Base-by-base conservation (phyloP, 345 rosid genomes). In the Anacardium occidentale region DNA sequence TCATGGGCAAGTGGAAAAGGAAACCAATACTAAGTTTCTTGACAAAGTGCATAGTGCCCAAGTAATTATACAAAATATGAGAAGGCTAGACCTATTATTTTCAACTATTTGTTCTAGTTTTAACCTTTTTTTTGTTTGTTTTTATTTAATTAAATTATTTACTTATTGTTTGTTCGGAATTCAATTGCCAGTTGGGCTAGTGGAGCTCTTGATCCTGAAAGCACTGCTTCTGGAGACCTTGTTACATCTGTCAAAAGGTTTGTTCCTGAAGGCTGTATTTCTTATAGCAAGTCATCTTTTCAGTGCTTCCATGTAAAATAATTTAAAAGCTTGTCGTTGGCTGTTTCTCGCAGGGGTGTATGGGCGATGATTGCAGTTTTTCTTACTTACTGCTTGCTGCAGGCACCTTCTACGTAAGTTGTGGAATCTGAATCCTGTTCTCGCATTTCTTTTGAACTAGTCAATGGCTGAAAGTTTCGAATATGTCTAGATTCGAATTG, bases 281-380 rank as follows among this genome's bases (percentile, higher is more conserved):
- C 22, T 13, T 60, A 73, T 14, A 40, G 45, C 9, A 29, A 20
- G 7, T 52, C 48, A 6, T 32, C 22, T 9, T 58, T 21, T 29
- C 1, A 1, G 21, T 44, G 5, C 60, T 14, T 66, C 55, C 67
- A 40, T 22, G 65, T 29, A 29, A 29, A 29, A 29, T 64, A 52
- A 74, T 61, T 69, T 52, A 17, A 75, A 54, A 71, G 58, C 63
- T 69, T 47, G 37, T 71, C 26, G 78, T 54, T 44, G 44, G 32
- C 21, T 77, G 56, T 81, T 80, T 81, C 65, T 74, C 69, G 53
- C 78, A 95, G 99, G 89, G 99, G 99, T 72, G 81, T 90, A 62
- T 92, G 97, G 93, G 99, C 99, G 64, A 92, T 92, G 98, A 90
- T 91, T 78, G 97, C 97, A 3, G 99, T 95, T 79, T 95, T 92